Base-by-base conservation (phyloP, 78 protist species). In the Guillardia theta region DNA sequence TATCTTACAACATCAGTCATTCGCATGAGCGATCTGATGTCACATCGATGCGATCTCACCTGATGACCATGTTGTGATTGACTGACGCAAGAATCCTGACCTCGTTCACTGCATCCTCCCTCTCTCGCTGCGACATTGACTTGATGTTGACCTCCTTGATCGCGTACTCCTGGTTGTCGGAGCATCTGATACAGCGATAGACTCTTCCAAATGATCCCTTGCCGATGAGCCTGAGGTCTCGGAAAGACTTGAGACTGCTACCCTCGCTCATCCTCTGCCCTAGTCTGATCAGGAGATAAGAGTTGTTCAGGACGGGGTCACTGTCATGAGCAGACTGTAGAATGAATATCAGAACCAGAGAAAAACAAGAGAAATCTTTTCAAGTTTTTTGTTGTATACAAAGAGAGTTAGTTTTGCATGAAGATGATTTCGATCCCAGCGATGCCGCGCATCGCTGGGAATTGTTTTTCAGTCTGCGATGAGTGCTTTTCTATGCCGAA, bases 171-270 rank as follows among this genome's bases (percentile, higher is more conserved):
- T 58, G 19, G 44, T 58, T 87, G 30, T 94, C 95, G 6, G 88
- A 36, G 37, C 3, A 9, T 27, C 97, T 43, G n/a, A 46, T 0
- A 33, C 77, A 94, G 9, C 48, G 48, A 46, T 76, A 93, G 24
- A 96, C 97, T n/a, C 93, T 0, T 1, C 97, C 97, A 80, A 88
- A 96, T 4, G 94, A 36, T 1, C 97, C 97, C 64, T 96, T 95
- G 62, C 96, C 96, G 10, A 95, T 45, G n/a, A 94, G 53, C 41
- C 47, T 83, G 10, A 88, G 88, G 1, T 39, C 48, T 37, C 37
- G n/a, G 83, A 70, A 70, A 6, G n/a, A 36, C 36, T 58, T 58
- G 27, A 58, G 6, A 27, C 70, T 30, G 2, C 70, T 30, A 58
- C 27, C 70, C 70, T 58, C 27, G 21, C 27, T 9, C 27, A 30